These are phyloP conservation scores for Rubia tinctorum DNA, from an alignment of 305 asterid genomes.

Conservation along the genomic window DNA sequence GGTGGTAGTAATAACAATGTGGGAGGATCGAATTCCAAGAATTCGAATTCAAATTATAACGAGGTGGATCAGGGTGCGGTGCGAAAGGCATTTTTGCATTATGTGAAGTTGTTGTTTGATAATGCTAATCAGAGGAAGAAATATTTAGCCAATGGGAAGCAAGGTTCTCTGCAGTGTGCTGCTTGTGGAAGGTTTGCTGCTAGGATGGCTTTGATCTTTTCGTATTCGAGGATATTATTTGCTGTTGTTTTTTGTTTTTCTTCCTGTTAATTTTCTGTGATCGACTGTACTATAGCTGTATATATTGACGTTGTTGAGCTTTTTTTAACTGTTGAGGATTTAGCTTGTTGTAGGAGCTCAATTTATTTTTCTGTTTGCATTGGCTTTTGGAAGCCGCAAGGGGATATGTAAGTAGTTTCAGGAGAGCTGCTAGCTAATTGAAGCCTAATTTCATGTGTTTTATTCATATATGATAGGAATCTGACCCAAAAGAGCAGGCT, in stretches of 20 bases:
- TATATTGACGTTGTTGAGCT: neutral
- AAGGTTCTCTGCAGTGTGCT: conserved; percentile 70
- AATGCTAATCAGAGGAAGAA: conserved; percentile 49
- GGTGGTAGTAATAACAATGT: conserved; percentile 42
- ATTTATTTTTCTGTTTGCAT: neutral
- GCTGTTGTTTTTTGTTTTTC: conserved; percentile 1
- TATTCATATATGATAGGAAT: neutral
- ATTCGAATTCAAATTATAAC: neutral
- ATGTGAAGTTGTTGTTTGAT: conserved; percentile 72
- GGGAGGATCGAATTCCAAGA: neutral
- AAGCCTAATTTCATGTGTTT: neutral
- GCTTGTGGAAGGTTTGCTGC: conserved; percentile 73
- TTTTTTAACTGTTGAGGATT: neutral
- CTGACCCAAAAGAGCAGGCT: neutral
- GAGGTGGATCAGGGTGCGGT: conserved; percentile 66
- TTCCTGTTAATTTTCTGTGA: conserved; percentile 6
- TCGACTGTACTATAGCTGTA: neutral
- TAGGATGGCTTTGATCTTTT: conserved; percentile 26
- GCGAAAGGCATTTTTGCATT: conserved; percentile 65
- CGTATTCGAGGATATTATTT: neutral
- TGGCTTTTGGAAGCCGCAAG: neutral
- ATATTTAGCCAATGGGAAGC: conserved; percentile 81
- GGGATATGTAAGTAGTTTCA: neutral
- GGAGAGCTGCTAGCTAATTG: neutral
- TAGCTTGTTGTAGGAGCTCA: neutral